phyloP scores from a whole-genome alignment of 2,329 filamentous ascomycete genomes.

The Amesomyces nigricolor region DNA sequence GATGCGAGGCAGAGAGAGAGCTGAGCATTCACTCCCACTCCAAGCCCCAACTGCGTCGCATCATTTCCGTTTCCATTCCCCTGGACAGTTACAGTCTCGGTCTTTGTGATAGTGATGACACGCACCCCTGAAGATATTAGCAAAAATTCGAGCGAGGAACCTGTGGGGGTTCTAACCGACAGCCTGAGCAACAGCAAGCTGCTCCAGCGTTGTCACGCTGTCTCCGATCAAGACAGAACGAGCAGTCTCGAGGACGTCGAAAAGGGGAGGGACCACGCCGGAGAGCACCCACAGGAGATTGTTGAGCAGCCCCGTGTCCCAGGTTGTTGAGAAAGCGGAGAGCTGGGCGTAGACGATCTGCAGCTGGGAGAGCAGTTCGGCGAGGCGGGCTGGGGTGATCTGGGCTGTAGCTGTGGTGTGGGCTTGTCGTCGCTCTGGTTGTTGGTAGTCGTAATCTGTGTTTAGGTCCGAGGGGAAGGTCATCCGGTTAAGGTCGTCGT shows the following conservation, averaged over 20 bases:
- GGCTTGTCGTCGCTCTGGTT: neutral
- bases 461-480: neutral
- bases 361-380: neutral
- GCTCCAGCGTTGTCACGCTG: neutral
- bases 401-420: neutral
- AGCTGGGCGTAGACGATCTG: neutral
- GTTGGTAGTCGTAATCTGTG: neutral
- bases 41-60: neutral
- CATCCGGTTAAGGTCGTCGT: neutral
- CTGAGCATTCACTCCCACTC: neutral
- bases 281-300: neutral
- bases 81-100: constrained; percentile 8
- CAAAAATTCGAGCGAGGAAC: neutral
- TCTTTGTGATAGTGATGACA: neutral
- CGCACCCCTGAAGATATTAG: constrained; percentile 3
- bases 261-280: neutral
- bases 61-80: neutral
- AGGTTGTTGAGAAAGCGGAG: neutral
- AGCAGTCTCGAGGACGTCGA: neutral
- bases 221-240: neutral
- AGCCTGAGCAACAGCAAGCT: constrained; percentile 3
- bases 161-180: neutral
- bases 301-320: constrained; percentile 7
- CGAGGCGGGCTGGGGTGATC: constrained; percentile 1
- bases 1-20: neutral